Evolutionary conservation across 257 asterid genomes (phyloP).

Genomic region (Gardenia jasminoides): DNA sequence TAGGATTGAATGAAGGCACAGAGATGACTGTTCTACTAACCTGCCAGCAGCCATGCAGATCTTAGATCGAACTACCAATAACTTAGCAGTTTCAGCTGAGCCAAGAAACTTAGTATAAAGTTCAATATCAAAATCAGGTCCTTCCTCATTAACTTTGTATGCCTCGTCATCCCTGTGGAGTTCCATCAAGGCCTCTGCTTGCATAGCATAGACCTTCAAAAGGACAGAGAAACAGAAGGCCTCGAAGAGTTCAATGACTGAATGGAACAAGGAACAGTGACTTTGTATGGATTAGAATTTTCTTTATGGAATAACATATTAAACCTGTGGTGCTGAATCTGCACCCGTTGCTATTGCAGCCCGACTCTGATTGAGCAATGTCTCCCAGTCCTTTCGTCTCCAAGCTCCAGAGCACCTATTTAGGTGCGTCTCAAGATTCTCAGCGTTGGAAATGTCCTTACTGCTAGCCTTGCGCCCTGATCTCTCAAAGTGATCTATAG

Average conservation of each 20-base stretch:
- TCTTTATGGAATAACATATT: no score
- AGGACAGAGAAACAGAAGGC: not conserved
- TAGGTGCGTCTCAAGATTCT: constrained; percentile 35
- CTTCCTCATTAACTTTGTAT: constrained; percentile 25
- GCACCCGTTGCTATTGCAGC: constrained; percentile 46
- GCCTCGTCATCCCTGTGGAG: constrained; percentile 60
- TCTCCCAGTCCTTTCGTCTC: constrained; percentile 41
- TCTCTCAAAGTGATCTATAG: constrained; percentile 40
- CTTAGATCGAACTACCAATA: constrained; percentile 37
- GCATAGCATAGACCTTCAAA: constrained; percentile 49
- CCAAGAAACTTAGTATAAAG: constrained; percentile 39
- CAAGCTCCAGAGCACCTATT: constrained; percentile 34
- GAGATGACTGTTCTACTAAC: constrained; percentile 23
- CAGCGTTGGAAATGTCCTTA: constrained; percentile 41
- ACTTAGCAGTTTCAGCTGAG: constrained; percentile 32
- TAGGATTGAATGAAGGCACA: not conserved
- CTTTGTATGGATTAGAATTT: not conserved
- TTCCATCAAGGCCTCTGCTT: constrained; percentile 57
- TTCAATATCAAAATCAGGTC: constrained; percentile 27
- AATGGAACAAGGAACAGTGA: not conserved
- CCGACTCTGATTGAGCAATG: constrained; percentile 35
- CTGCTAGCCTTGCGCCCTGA: constrained; percentile 43
- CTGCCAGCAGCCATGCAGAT: constrained; percentile 54
- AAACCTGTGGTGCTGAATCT: constrained; percentile 64
- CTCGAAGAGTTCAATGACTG: not conserved